A percentile compares a stretch with the other conserved stretches of the same genome.
Conservation (phyloP, 1,139 yeast species). For the Yamadazyma membranifaciens region DNA sequence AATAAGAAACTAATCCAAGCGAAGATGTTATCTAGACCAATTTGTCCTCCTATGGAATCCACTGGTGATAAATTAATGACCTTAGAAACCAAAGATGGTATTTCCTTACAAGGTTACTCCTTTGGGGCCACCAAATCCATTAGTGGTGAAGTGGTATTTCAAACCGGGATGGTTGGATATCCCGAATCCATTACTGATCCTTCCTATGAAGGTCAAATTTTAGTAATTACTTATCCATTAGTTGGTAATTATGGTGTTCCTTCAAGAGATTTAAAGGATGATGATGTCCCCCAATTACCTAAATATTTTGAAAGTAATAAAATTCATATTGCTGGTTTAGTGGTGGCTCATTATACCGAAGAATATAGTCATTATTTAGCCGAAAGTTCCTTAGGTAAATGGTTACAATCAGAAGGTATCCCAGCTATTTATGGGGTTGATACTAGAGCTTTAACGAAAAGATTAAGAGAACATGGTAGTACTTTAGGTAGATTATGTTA, state of each 20-base stretch:
- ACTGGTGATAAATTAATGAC: constrained; percentile 82
- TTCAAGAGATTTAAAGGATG: constrained; percentile 72
- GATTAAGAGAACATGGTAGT: constrained; percentile 88
- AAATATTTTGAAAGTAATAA: constrained; percentile 87
- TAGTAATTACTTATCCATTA: constrained; percentile 93
- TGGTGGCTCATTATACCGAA: constrained; percentile 96
- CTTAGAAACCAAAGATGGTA: constrained; percentile 88
- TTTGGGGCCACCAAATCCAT: constrained; percentile 89
- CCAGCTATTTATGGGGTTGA: constrained; percentile 99
- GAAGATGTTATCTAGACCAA: constrained; percentile 55
- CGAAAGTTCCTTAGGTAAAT: constrained; percentile 83
- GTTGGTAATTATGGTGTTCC: constrained; percentile 99
- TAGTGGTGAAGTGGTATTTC: constrained; percentile 99
- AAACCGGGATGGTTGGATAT: constrained; percentile 99
- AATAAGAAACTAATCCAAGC: neutral
- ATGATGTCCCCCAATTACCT: constrained; percentile 75
- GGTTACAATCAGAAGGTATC: constrained; percentile 89
- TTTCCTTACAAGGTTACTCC: constrained; percentile 91
- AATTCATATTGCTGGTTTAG: constrained; percentile 96
- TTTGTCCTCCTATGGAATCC: constrained; percentile 84
- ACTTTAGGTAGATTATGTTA: constrained; percentile 83
- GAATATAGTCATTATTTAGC: constrained; percentile 94
- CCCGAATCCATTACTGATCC: constrained; percentile 99
- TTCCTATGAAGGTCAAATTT: constrained; percentile 95
- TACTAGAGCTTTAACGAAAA: constrained; percentile 91